phyloP scores from a whole-genome alignment of 495 filamentous ascomycete genomes.

The Trichoderma gamsii region DNA sequence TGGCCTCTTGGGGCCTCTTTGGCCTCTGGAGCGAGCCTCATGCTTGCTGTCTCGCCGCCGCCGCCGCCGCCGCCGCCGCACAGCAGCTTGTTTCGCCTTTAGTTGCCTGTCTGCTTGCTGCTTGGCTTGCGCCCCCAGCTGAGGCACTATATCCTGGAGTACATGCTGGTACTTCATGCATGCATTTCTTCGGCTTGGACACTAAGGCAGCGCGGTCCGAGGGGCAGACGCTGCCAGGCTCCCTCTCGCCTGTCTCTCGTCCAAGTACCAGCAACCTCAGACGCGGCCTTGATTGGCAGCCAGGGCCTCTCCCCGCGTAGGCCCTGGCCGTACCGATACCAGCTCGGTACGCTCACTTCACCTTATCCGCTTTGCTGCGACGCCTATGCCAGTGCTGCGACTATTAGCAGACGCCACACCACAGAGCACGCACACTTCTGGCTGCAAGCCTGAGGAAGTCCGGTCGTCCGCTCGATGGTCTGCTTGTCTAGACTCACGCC shows the following conservation, averaged over 20 bases:
- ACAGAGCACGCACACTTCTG: not conserved
- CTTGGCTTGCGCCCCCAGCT: not conserved
- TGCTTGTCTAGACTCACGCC: not conserved
- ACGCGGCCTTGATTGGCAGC: not conserved
- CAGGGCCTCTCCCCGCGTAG: not conserved
- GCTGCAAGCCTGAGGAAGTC: not conserved
- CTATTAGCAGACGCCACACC: not conserved
- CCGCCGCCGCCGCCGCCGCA: no score
- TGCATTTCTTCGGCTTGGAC: slow-evolving; percentile 1
- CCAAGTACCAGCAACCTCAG: not conserved
- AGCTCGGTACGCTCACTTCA: not conserved
- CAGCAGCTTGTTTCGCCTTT: no score
- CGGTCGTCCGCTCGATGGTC: not conserved
- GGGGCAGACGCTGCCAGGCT: not conserved
- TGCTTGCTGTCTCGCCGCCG: no score
- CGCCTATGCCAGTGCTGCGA: not conserved
- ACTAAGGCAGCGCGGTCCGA: slow-evolving; percentile 11
- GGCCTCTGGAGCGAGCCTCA: no score
- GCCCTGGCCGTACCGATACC: not conserved
- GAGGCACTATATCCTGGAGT: not conserved
- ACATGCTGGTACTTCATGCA: slow-evolving; percentile 3
- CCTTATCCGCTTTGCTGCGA: not conserved
- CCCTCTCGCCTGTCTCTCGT: not conserved
- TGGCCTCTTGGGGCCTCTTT: no score
- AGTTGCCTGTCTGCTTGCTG: no score